phyloP scores from a whole-genome alignment of 345 rosid species.

The Eucalyptus marginata region DNA sequence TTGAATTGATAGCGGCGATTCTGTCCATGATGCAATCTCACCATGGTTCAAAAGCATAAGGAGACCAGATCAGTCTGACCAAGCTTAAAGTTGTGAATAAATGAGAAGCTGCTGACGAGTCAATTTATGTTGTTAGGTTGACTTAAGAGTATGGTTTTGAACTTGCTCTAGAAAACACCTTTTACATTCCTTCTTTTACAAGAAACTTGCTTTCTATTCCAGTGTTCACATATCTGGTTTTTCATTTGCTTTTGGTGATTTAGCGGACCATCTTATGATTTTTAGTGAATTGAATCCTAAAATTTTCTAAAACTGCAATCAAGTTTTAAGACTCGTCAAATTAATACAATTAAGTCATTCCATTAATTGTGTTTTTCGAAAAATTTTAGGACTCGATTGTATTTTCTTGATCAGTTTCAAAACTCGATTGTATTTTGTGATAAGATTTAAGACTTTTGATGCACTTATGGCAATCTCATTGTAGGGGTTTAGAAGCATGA shows the following conservation, averaged over 20 bases:
- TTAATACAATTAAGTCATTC: no score
- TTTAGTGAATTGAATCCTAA: no score
- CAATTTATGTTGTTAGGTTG: not conserved
- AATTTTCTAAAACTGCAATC: rapidly evolving
- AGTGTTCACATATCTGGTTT: not conserved
- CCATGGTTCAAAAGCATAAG: not conserved
- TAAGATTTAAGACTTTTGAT: no score
- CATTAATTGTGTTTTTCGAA: rapidly evolving
- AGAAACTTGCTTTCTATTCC: not conserved
- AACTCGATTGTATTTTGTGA: rapidly evolving
- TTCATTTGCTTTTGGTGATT: not conserved
- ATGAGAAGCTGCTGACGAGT: not conserved
- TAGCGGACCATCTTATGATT: rapidly evolving
- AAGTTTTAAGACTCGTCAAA: no score
- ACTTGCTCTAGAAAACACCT: not conserved
- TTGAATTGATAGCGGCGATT: not conserved
- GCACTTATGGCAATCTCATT: not conserved
- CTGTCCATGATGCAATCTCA: not conserved
- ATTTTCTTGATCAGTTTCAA: rapidly evolving
- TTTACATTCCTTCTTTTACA: not conserved
- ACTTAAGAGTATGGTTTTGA: not conserved
- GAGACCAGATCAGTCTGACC: not conserved
- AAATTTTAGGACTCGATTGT: no score
- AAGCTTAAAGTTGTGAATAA: not conserved
- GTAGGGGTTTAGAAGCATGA: not conserved